Conservation (phyloP, 441 rosid species). For the Mallotus japonicus region DNA sequence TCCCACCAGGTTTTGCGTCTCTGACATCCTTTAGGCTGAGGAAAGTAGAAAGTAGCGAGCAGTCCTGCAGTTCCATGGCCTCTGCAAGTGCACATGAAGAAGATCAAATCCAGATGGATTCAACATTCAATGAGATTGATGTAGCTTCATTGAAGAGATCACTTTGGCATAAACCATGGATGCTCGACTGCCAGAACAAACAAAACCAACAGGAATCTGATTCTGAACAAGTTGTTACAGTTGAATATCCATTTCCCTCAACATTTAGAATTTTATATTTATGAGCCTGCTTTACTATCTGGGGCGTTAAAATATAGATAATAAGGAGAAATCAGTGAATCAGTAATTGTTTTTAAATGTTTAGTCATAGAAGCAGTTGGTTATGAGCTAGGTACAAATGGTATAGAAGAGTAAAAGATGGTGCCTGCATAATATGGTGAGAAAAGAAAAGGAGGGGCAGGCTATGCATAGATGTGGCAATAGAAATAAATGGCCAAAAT, state of each 20-base stretch:
- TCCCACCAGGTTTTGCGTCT: slow-evolving; percentile 53
- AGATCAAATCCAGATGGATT: slow-evolving; percentile 23
- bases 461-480: too few species aligned
- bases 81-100: slow-evolving; percentile 20
- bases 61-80: slow-evolving; percentile 13
- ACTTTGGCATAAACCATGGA: slow-evolving; percentile 48
- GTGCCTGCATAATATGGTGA: not conserved
- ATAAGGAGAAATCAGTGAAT: not conserved
- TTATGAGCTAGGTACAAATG: not conserved
- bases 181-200: slow-evolving; percentile 34
- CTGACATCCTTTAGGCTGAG: slow-evolving; percentile 48
- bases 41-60: slow-evolving; percentile 31
- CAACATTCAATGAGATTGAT: slow-evolving; percentile 26
- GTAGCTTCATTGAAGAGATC: slow-evolving; percentile 31
- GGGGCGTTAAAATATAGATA: not conserved
- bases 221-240: slow-evolving; percentile 27
- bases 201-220: slow-evolving; percentile 30
- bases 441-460: not conserved
- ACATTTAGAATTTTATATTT: not conserved
- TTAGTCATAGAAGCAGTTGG: not conserved
- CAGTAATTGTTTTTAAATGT: not conserved
- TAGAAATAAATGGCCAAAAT: too few species aligned
- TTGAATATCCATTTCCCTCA: slow-evolving; percentile 6
- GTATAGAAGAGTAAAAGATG: not conserved
- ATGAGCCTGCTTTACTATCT: not conserved